phyloP scores from a whole-genome alignment of 2,329 filamentous ascomycete species.

The Colletotrichum costaricense region DNA sequence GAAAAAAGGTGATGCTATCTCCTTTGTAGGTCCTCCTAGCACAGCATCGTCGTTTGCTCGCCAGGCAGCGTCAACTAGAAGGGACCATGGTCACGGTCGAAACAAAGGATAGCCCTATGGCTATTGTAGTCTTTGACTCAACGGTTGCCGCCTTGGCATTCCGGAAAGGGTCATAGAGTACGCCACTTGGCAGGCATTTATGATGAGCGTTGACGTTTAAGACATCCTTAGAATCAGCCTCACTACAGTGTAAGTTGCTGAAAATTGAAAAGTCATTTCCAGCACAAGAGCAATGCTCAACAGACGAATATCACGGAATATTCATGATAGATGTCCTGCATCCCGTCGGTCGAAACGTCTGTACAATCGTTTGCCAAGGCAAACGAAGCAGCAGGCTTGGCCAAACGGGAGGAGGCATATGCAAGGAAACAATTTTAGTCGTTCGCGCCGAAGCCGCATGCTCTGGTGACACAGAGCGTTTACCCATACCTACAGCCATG shows the following conservation, averaged over 20 bases:
- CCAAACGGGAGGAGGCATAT: constrained; percentile 11
- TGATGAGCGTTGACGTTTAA: neutral
- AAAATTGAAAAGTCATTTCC: neutral
- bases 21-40: neutral
- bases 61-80: neutral
- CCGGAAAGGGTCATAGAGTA: constrained; percentile 3
- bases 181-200: neutral
- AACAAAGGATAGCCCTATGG: constrained; percentile 5
- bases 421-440: neutral
- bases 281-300: neutral
- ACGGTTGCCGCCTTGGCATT: constrained; percentile 23
- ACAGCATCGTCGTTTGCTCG: neutral
- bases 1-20: neutral
- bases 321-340: neutral
- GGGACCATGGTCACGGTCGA: neutral
- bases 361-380: neutral
- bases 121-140: constrained; percentile 1
- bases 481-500: neutral
- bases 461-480: constrained; percentile 2
- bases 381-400: neutral
- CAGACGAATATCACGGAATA: neutral
- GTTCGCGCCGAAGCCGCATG: neutral
- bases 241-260: neutral
- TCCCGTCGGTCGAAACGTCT: neutral
- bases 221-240: neutral